phyloP scores from a whole-genome alignment of 305 asterid species.

The Fraxinus floribunda region DNA sequence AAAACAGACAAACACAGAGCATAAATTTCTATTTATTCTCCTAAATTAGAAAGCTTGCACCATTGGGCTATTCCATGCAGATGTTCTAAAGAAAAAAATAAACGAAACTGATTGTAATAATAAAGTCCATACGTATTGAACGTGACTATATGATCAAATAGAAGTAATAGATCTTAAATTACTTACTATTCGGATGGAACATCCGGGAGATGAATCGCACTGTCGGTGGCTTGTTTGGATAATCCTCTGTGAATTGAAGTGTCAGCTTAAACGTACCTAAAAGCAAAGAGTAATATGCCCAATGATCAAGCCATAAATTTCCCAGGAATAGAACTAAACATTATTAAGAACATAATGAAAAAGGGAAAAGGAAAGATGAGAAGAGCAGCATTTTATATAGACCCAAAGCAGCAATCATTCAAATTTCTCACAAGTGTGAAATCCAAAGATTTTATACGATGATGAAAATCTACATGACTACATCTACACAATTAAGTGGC shows the following conservation, averaged over 20 bases:
- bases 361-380: background rate
- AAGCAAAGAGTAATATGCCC: background rate
- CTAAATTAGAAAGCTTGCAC: background rate
- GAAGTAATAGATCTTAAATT: background rate
- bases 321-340: background rate
- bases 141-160: background rate
- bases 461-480: background rate
- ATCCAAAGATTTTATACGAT: background rate
- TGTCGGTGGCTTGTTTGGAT: conserved; percentile 86
- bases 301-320: background rate
- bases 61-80: background rate
- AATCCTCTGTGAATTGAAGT: conserved; percentile 76
- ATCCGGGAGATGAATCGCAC: conserved; percentile 76
- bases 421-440: background rate
- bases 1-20: background rate
- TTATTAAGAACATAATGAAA: background rate
- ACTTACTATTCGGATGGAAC: conserved; percentile 88
- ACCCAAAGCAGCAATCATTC: background rate
- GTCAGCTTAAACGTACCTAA: conserved; percentile 79
- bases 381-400: background rate
- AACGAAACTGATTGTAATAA: background rate
- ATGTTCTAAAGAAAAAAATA: background rate
- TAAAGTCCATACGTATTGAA: background rate
- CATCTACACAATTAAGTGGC: background rate
- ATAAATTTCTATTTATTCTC: background rate